phyloP scores from a whole-genome alignment of 228 moss, liverwort and hornwort species.

The Sphagnum fallax region DNA sequence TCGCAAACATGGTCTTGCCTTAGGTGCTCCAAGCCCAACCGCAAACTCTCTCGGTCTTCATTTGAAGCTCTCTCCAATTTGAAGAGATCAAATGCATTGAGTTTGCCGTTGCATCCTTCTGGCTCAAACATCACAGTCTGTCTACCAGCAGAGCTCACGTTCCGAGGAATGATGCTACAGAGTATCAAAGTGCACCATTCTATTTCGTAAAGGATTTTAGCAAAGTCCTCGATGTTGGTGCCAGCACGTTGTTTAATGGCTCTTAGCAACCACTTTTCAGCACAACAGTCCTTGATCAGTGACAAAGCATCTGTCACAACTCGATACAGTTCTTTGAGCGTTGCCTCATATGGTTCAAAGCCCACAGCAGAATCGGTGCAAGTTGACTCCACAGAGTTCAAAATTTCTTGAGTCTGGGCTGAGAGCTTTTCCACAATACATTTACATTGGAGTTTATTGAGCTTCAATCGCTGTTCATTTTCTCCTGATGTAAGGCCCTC shows the following conservation, averaged over 20 bases:
- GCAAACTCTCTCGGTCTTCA: conserved; percentile 1
- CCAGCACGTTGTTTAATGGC: neutral
- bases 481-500: neutral
- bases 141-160: too few species aligned
- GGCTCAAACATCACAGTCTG: neutral
- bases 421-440: neutral
- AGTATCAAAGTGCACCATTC: neutral
- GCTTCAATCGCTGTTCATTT: neutral
- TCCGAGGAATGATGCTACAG: neutral
- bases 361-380: neutral
- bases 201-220: neutral
- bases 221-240: neutral
- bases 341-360: neutral
- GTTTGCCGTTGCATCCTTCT: neutral
- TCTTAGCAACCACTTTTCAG: neutral
- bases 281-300: neutral
- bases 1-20: neutral
- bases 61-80: neutral
- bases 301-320: neutral
- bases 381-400: neutral
- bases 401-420: neutral
- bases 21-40: neutral
- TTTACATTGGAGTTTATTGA: neutral
- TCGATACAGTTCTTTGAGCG: neutral
- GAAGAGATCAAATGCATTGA: neutral